Evolutionary conservation across 2,329 filamentous ascomycete species (phyloP).

Genomic region (Trichophyton mentagrophytes): DNA sequence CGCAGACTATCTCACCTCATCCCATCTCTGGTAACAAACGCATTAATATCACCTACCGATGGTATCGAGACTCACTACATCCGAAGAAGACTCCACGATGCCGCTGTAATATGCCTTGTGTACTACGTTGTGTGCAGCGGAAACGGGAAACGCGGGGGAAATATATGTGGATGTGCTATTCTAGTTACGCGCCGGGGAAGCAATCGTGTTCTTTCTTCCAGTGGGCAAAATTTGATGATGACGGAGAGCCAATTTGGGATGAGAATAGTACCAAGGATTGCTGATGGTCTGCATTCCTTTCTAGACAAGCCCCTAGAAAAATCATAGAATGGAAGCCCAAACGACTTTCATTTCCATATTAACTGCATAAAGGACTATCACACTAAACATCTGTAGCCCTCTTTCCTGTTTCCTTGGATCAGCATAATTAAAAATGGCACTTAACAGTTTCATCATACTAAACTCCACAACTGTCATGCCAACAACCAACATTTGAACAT

Average conservation of each 20-base stretch:
- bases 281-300: not conserved
- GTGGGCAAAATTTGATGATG: conserved; percentile 77
- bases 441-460: not conserved
- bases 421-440: not conserved
- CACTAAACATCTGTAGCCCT: not conserved
- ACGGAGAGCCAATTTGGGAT: conserved; percentile 63
- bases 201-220: conserved; percentile 63
- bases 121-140: conserved; percentile 65
- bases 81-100: conserved; percentile 69
- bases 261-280: not conserved
- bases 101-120: conserved; percentile 54
- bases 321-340: too few species aligned
- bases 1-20: conserved; percentile 67
- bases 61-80: conserved; percentile 66
- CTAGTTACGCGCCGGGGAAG: conserved; percentile 36
- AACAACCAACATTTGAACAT: not conserved
- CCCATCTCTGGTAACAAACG: conserved; percentile 65
- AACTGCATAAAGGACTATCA: not conserved
- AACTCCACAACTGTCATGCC: not conserved
- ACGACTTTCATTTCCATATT: not conserved
- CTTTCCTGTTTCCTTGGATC: not conserved
- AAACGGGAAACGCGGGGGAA: conserved; percentile 62
- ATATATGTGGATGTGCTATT: conserved; percentile 93
- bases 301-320: too few species aligned
- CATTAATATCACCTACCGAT: conserved; percentile 89